Conservation (phyloP, 371 early-diverging fungal genomes). For the Rhizopus delemar region DNA sequence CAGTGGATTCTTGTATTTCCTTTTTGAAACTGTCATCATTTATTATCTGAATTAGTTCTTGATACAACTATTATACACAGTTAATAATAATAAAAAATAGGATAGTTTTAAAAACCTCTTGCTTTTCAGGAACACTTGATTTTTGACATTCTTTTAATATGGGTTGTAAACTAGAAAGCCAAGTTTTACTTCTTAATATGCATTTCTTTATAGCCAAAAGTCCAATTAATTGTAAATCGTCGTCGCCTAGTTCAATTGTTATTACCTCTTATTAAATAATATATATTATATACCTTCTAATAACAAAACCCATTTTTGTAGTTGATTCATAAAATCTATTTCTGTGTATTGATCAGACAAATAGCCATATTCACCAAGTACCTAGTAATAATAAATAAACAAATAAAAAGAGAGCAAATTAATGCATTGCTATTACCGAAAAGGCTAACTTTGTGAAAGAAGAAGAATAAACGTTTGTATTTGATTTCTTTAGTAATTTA, state of each 20-base stretch:
- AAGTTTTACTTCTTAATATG: conserved; percentile 31
- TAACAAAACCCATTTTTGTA: conserved; percentile 34
- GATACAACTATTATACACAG: too few relatives aligned
- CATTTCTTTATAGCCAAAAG: conserved; percentile 33
- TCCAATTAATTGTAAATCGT: conserved; percentile 31
- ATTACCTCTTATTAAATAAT: background rate
- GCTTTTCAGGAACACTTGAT: conserved; percentile 29
- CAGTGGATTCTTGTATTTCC: background rate
- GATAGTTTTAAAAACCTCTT: conserved; percentile 15
- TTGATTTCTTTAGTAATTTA: conserved; percentile 6
- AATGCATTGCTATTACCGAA: conserved; percentile 17
- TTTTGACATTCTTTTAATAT: conserved; percentile 11
- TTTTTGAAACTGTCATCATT: background rate
- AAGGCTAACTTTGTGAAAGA: conserved; percentile 24
- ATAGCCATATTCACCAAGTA: conserved; percentile 38
- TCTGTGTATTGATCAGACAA: conserved; percentile 23
- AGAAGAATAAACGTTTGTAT: conserved; percentile 10
- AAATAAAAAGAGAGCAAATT: background rate
- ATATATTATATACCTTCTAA: conserved; percentile 28
- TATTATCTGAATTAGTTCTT: background rate
- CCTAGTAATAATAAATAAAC: conserved; percentile 11
- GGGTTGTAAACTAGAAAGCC: conserved; percentile 23
- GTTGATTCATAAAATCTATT: conserved; percentile 33
- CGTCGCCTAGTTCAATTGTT: conserved; percentile 13
- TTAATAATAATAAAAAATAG: background rate